Evolutionary conservation across 2,329 filamentous ascomycete species (phyloP).

Genomic region (Trichoderma arundinaceum): DNA sequence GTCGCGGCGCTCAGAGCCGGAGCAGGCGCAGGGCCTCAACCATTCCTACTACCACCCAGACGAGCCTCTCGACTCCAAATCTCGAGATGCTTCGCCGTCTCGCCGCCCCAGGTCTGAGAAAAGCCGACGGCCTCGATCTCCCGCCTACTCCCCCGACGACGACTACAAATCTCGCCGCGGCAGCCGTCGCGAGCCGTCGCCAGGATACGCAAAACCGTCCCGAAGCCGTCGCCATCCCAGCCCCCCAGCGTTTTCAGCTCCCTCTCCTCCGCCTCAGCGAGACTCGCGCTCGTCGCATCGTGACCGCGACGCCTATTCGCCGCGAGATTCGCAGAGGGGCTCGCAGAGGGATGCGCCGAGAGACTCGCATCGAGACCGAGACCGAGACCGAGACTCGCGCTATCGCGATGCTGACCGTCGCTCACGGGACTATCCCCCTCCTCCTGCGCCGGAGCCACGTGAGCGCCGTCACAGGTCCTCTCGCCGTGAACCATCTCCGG

Average conservation of each 20-base stretch:
- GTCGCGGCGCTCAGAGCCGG: constrained; percentile 11
- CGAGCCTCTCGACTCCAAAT: background rate
- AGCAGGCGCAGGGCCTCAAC: constrained; percentile 25
- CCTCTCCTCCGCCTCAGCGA: constrained; percentile 19
- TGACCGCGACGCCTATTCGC: constrained; percentile 5
- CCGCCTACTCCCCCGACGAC: constrained; percentile 3
- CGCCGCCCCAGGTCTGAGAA: constrained; percentile 12
- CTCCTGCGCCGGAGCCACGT: constrained; percentile 9
- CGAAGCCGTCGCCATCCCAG: background rate
- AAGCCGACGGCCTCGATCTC: constrained; percentile 7
- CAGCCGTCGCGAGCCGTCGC: constrained; percentile 26
- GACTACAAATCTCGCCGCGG: constrained; percentile 20
- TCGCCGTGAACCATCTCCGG: constrained; percentile 24
- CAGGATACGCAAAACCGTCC: background rate
- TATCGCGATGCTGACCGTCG: constrained; percentile 17
- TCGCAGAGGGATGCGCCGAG: constrained; percentile 4
- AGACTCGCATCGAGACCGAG: background rate
- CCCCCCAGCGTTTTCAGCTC: constrained; percentile 18
- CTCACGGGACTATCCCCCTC: constrained; percentile 20
- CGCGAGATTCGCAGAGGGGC: background rate
- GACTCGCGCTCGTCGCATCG: constrained; percentile 9
- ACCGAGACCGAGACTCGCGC: constrained; percentile 10
- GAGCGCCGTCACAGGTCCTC: constrained; percentile 29
- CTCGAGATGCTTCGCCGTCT: background rate
- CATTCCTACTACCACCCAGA: constrained; percentile 28